Evolutionary conservation across 2,329 filamentous ascomycete genomes (phyloP).

Genomic region (Kalmusia sp.): DNA sequence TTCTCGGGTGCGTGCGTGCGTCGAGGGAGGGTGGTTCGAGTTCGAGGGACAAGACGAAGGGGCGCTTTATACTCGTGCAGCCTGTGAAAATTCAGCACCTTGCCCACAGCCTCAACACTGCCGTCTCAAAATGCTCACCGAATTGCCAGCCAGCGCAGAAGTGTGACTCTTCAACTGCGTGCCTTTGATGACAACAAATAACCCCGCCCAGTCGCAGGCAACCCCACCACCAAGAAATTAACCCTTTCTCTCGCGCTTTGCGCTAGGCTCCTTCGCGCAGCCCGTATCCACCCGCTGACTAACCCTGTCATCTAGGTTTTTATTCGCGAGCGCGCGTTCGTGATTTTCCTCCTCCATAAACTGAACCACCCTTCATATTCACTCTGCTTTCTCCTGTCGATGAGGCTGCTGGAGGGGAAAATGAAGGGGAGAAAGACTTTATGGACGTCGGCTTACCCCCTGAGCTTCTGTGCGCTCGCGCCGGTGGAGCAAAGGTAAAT

Average conservation of each 20-base stretch:
- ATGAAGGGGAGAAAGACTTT: conserved; percentile 63
- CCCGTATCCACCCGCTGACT: conserved; percentile 30
- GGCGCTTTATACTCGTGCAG: not conserved
- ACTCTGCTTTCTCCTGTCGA: conserved; percentile 68
- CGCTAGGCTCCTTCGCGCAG: conserved; percentile 3
- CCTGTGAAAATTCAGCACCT: not conserved
- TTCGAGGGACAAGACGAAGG: not conserved
- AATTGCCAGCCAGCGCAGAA: not conserved
- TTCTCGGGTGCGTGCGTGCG: conserved; percentile 4
- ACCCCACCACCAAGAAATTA: conserved; percentile 12
- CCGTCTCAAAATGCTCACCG: not conserved
- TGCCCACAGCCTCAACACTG: not conserved
- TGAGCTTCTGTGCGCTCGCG: conserved; percentile 50
- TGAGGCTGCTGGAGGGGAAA: conserved; percentile 72
- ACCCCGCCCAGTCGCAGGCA: not conserved
- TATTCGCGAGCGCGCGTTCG: conserved; percentile 23
- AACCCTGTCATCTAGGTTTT: conserved; percentile 29
- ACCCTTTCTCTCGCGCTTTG: not conserved
- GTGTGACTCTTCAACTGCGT: not conserved
- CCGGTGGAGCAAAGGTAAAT: conserved; percentile 56
- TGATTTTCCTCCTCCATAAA: conserved; percentile 45
- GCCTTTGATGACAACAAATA: conserved; percentile 6
- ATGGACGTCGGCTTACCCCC: conserved; percentile 65
- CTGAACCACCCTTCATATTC: conserved; percentile 65
- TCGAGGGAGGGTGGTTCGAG: too few species aligned